Evolutionary conservation across 108 stramenopile species (phyloP).

Genomic region (Fistulifera solaris): DNA sequence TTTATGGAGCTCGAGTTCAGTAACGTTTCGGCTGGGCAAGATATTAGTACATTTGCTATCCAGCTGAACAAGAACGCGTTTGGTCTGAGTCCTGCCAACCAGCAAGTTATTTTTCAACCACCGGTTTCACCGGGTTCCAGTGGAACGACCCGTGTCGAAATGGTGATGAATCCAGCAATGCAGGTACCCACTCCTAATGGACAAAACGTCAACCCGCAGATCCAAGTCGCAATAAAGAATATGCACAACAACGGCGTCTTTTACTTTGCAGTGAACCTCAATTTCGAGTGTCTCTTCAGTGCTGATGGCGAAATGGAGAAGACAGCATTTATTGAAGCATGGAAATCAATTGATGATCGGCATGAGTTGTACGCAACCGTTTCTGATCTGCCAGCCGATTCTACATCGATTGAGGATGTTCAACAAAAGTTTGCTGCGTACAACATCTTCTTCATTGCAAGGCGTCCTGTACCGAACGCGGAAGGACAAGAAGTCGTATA

Average conservation of each 20-base stretch:
- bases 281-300: constrained; percentile 73
- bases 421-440: constrained; percentile 64
- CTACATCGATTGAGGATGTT: constrained; percentile 72
- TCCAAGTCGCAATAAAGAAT: constrained; percentile 94
- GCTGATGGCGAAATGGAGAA: constrained; percentile 73
- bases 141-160: constrained; percentile 45
- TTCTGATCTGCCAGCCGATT: constrained; percentile 50
- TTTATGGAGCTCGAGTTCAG: constrained; percentile 80
- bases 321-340: constrained; percentile 66
- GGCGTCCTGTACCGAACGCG: constrained; percentile 84
- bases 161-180: constrained; percentile 73
- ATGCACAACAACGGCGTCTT: constrained; percentile 82
- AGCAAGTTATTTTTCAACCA: constrained; percentile 78
- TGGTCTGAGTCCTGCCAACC: constrained; percentile 85
- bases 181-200: constrained; percentile 57
- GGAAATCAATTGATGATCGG: constrained; percentile 86
- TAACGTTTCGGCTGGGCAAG: constrained; percentile 59
- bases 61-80: constrained; percentile 98
- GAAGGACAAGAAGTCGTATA: constrained; percentile 91
- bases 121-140: constrained; percentile 55
- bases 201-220: constrained; percentile 60
- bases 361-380: constrained; percentile 78
- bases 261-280: constrained; percentile 82
- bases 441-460: constrained; percentile 87
- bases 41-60: constrained; percentile 79